A percentile compares a stretch with the other conserved stretches of the same genome.
Evolutionary conservation across 345 rosid species (phyloP).

Genomic region (Eucalyptus lansdowneana): DNA sequence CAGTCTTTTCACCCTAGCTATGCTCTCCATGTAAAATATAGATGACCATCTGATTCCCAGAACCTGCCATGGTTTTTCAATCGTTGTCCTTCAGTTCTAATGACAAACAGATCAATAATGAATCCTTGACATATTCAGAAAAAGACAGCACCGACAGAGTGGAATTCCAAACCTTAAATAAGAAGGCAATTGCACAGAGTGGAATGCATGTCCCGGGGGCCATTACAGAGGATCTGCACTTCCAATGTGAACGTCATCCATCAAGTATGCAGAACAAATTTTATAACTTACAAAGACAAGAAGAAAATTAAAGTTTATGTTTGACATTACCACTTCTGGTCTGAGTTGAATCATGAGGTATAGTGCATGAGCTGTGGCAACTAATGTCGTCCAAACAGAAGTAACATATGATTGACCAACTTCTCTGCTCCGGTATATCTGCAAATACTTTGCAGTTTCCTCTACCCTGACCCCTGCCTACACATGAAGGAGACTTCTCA

Average conservation of each 20-base stretch:
- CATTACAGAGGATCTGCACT: slow-evolving; percentile 78
- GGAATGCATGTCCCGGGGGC: slow-evolving; percentile 89
- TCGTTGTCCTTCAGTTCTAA: neutral
- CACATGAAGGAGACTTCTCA: neutral
- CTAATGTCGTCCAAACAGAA: slow-evolving; percentile 71
- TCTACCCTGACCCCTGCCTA: slow-evolving; percentile 14
- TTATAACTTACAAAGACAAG: neutral
- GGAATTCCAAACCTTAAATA: slow-evolving; percentile 51
- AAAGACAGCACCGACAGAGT: neutral
- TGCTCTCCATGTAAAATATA: slow-evolving; percentile 81
- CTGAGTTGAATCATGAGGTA: slow-evolving; percentile 72
- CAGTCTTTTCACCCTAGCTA: slow-evolving; percentile 81
- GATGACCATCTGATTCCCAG: slow-evolving; percentile 79
- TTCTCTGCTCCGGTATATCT: slow-evolving; percentile 88
- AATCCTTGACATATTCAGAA: neutral
- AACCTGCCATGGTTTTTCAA: slow-evolving; percentile 20
- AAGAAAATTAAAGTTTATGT: neutral
- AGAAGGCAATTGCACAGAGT: slow-evolving; percentile 59
- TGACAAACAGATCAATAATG: neutral
- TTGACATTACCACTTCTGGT: slow-evolving; percentile 75
- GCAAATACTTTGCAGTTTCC: slow-evolving; percentile 38
- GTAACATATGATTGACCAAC: slow-evolving; percentile 92
- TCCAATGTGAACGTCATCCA: neutral
- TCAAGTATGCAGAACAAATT: neutral
- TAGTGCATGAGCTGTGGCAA: slow-evolving; percentile 54